Evolutionary conservation across 345 rosid species (phyloP), one percentile per base, ranked within the genome.

Genomic region (Ceriops decandra): DNA sequence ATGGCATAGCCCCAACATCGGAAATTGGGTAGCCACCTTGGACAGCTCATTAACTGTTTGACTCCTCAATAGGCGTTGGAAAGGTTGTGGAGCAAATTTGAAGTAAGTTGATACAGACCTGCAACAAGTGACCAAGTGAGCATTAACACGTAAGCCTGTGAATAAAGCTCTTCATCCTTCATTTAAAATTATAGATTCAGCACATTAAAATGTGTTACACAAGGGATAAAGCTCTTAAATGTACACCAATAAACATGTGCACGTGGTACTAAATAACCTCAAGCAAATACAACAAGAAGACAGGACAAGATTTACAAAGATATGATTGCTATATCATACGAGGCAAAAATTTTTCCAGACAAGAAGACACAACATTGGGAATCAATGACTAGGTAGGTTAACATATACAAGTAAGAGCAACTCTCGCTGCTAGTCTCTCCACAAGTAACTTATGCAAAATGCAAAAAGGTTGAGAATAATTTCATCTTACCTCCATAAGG

Each of bases 11-110:
- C 49, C 13, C 5, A 15, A 42, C 17, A 42, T 42, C 17, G 15
- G 7, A 60, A 46, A 31, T 5, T 47, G 22, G 8, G 52, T 24
- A 70, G 71, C 26, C 80, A 92, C 98, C 92, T 84, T 62, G 35
- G 77, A 72, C n/a, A 72, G 74, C 70, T 80, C 81, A 9, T 62
- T 70, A 72, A 63, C 62, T 5, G 36, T 57, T 57, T 74, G 78
- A 46, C 80, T 73, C 64, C 62, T 73, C 83, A 83, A 80, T 75
- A 90, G 62, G 47, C 92, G 90, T 71, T 84, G 72, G 69, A 87
- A 89, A 51, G 97, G 97, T 63, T 96, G 87, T 4, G 95, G 95
- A 69, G 96, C 87, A 74, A 84, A 80, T 75, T 82, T 74, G 74
- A 93, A 91, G 80, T 91, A 93, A 69, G 59, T 68, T 61, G 85